Evolutionary conservation across 2,329 filamentous ascomycete genomes (phyloP), one percentile per base, ranked within the genome.

Genomic region (Tolypocladium album): DNA sequence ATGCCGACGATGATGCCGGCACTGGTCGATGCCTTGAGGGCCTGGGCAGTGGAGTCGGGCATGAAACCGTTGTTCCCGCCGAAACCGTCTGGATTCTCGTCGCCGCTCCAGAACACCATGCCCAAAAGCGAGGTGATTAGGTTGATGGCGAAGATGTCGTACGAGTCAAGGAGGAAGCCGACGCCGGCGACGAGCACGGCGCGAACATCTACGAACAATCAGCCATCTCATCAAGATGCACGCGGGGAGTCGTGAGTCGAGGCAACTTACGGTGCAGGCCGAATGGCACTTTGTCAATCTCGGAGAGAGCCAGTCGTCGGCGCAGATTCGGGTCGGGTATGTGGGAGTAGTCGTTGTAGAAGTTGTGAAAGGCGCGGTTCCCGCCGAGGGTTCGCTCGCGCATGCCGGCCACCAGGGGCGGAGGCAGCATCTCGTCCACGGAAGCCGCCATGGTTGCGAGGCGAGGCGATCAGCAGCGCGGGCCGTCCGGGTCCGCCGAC

Each of bases 161-260:
- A 93, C 15, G 88, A 87, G 72, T 92, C 90, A 55, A 90, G 87
- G 70, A 93, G 91, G 78, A 94, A 93, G 58, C 90, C 90, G 61
- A 90, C 86, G 56, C 90, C 90, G 34, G 89, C 89, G 3, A 93
- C 89, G 8, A 89, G 73, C 3, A 91, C 81, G 59, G 88, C 87
- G 55, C 89, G 84, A 34, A 92, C 79, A 74, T 92, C 75, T 78
- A 53, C 6, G n/a, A 8, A 53, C 20, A 20, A 36, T 52, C n/a
- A 56, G 58, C 27, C 50, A 36, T 38, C 20, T 53, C 47, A 13
- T 20, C 27, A 6, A 12, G 4, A 53, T 3, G 4, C 15, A 34
- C 13, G 7, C 40, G 42, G 39, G 20, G 31, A 39, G 20, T 34
- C n/a, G 31, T 9, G 42, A 2, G 34, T 31, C 27, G 27, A 9